Evolutionary conservation across 352 stramenopile species (phyloP).

Genomic region (Phytophthora fragariae): DNA sequence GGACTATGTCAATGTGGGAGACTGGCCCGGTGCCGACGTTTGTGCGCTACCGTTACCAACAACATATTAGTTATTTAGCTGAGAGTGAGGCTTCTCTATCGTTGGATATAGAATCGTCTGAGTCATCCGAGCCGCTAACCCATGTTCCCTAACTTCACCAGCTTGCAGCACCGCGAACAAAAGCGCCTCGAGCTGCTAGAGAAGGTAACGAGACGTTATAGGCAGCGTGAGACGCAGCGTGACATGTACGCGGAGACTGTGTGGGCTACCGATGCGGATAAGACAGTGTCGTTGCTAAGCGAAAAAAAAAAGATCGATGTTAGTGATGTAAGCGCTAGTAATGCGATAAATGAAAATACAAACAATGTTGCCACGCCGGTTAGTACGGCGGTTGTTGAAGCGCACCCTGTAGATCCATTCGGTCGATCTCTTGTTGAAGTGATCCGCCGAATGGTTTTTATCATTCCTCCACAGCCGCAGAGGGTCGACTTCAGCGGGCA

Average conservation of each 20-base stretch:
- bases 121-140: not conserved
- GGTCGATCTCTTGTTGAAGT: no score
- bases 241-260: conserved; percentile 8
- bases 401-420: not conserved
- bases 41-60: conserved; percentile 1
- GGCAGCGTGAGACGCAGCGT: not conserved
- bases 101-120: not conserved
- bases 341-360: no score
- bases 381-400: not conserved
- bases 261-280: not conserved
- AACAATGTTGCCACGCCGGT: not conserved
- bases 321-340: no score
- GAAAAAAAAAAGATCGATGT: conserved; percentile 5
- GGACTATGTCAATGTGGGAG: not conserved
- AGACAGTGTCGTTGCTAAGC: not conserved
- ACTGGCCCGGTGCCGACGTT: not conserved
- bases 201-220: not conserved
- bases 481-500: no score
- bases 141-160: conserved; percentile 14
- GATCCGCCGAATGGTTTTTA: no score
- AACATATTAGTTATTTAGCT: not conserved
- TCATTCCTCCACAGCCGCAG: no score
- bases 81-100: not conserved
- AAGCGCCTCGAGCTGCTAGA: conserved; percentile 6
- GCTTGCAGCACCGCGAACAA: conserved; percentile 1